These are phyloP conservation scores for Lachancea lanzarotensis DNA, from an alignment of 805 yeast genomes.

Conservation along the genomic window DNA sequence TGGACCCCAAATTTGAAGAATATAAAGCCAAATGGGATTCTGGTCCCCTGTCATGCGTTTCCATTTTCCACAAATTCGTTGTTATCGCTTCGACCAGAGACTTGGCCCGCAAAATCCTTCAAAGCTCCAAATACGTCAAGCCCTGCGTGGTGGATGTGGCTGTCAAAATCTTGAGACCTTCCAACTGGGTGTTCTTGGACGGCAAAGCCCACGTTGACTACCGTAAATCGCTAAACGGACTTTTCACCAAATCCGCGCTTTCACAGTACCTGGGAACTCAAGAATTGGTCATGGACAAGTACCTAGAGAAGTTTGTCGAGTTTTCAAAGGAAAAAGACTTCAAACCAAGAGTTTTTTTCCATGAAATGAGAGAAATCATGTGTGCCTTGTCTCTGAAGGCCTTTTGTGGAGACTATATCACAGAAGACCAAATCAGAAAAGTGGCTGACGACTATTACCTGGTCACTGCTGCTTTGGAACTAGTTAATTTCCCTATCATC, in stretches of 20 bases:
- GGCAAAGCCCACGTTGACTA: constrained; percentile 95
- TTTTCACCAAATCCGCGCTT: constrained; percentile 80
- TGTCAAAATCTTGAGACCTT: constrained; percentile 83
- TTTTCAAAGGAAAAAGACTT: constrained; percentile 47
- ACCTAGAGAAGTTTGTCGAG: constrained; percentile 59
- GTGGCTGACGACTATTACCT: constrained; percentile 89
- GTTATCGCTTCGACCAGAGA: constrained; percentile 88
- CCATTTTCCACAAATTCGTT: constrained; percentile 96
- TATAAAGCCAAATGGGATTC: constrained; percentile 90
- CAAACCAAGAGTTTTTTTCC: constrained; percentile 71
- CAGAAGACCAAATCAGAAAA: constrained; percentile 80
- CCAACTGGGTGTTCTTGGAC: constrained; percentile 96
- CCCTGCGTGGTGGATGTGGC: constrained; percentile 99
- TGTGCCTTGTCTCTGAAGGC: constrained; percentile 91
- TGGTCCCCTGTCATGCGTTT: constrained; percentile 92
- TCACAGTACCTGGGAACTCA: constrained; percentile 77
- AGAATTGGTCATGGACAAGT: constrained; percentile 78
- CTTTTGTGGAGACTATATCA: constrained; percentile 92
- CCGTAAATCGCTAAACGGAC: constrained; percentile 81
- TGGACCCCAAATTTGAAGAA: constrained; percentile 93
- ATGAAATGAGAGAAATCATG: constrained; percentile 89
- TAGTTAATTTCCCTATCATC: constrained; percentile 96
- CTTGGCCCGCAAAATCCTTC: constrained; percentile 77
- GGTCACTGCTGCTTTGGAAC: constrained; percentile 92
- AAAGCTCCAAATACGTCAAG: constrained; percentile 80